Conservation (phyloP, 2,329 filamentous ascomycete species). For the Thermothelomyces thermophilus region DNA sequence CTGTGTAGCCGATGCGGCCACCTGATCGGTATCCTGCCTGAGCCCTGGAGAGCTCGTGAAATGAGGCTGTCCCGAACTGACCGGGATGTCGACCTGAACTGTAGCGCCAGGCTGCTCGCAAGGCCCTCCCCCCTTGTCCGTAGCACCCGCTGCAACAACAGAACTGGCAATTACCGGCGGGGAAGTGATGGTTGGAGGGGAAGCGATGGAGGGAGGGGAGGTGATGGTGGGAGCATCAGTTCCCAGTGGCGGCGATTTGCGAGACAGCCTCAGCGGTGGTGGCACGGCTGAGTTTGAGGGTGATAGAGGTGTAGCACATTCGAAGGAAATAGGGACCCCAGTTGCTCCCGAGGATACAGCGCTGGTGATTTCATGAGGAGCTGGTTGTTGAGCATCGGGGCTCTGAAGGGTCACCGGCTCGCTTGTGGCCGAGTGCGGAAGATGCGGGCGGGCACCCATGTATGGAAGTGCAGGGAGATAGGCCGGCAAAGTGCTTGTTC, state of each 20-base stretch:
- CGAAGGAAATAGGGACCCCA: background rate
- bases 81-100: background rate
- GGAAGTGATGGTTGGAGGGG: background rate
- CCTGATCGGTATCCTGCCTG: background rate
- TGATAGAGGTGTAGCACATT: slow-evolving; percentile 13
- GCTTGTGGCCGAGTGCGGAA: slow-evolving; percentile 9
- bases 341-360: background rate
- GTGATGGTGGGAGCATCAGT: background rate
- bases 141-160: background rate
- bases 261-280: slow-evolving; percentile 15
- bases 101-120: background rate
- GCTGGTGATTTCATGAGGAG: background rate
- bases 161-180: background rate
- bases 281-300: slow-evolving; percentile 14
- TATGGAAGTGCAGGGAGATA: slow-evolving; percentile 24
- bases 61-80: background rate
- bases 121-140: background rate
- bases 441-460: slow-evolving; percentile 15
- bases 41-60: background rate
- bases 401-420: background rate
- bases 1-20: too few relatives aligned
- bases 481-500: slow-evolving; percentile 23
- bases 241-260: slow-evolving; percentile 9
- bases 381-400: background rate
- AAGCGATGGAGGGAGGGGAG: too few relatives aligned